Evolutionary conservation across 2,329 filamentous ascomycete genomes (phyloP).

Genomic region (Colletotrichum magnum): DNA sequence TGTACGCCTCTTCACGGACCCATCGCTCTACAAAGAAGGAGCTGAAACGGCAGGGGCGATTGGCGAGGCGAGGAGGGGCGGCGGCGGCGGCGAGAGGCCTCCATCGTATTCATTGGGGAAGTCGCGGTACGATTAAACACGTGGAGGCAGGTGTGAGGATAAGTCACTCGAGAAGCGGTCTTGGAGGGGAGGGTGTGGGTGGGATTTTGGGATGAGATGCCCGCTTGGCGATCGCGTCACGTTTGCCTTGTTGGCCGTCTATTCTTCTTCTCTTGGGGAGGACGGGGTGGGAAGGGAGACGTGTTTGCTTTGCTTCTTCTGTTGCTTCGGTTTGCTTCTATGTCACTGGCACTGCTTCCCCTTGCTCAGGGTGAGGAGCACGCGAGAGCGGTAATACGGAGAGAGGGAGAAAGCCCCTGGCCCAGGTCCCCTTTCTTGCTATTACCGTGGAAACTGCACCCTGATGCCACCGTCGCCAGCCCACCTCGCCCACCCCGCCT

Average conservation of each 20-base stretch:
- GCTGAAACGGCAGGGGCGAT: not conserved
- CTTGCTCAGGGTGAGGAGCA: no score
- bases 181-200: constrained; percentile 14
- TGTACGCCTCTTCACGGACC: no score
- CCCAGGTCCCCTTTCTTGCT: not conserved
- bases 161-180: constrained; percentile 33
- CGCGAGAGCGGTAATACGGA: no score
- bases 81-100: constrained; percentile 32
- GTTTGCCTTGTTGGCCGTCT: not conserved
- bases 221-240: constrained; percentile 34
- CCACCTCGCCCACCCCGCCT: constrained; percentile 5
- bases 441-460: not conserved
- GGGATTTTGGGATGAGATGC: not conserved
- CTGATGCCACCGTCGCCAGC: not conserved
- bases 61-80: not conserved
- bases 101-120: constrained; percentile 25
- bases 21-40: no score
- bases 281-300: not conserved
- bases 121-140: constrained; percentile 20
- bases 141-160: constrained; percentile 32
- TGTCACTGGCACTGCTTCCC: not conserved
- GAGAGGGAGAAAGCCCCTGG: no score
- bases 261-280: no score
- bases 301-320: not conserved
- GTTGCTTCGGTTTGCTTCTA: constrained; percentile 34